A percentile compares a stretch with the other conserved stretches of the same genome.
Conservation (phyloP, 2,329 filamentous ascomycete species). For the Graphiopsis chlorocephala region DNA sequence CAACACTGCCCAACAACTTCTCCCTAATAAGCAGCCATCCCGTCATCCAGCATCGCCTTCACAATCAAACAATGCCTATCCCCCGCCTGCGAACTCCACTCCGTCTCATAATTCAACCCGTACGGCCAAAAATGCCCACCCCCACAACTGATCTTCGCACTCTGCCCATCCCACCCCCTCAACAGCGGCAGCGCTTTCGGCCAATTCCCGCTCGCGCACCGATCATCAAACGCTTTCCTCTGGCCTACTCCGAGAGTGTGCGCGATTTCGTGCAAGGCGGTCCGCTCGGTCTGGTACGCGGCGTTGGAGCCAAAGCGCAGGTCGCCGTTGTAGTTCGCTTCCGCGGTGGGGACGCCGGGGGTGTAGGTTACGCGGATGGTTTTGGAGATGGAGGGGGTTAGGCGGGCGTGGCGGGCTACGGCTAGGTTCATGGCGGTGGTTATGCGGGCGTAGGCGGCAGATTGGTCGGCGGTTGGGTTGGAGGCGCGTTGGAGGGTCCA, state of each 20-base stretch:
- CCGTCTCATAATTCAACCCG: slow-evolving; percentile 20
- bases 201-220: slow-evolving; percentile 16
- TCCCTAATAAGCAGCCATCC: neutral
- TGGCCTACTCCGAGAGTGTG: slow-evolving; percentile 6
- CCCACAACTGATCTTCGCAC: slow-evolving; percentile 15
- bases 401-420: slow-evolving; percentile 13
- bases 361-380: slow-evolving; percentile 19
- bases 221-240: slow-evolving; percentile 6
- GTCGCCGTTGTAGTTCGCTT: slow-evolving; percentile 21
- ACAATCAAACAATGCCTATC: neutral
- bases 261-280: slow-evolving; percentile 18
- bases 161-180: slow-evolving; percentile 15
- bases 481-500: slow-evolving; percentile 47
- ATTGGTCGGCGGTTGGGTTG: slow-evolving; percentile 20
- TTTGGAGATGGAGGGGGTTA: slow-evolving; percentile 15
- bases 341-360: slow-evolving; percentile 16
- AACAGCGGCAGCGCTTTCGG: slow-evolving; percentile 13
- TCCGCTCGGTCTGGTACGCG: slow-evolving; percentile 18
- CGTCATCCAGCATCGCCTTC: neutral
- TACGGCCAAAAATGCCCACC: slow-evolving; percentile 20
- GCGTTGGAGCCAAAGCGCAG: slow-evolving; percentile 20
- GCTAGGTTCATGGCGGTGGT: slow-evolving; percentile 18
- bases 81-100: slow-evolving; percentile 15
- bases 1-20: neutral
- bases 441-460: slow-evolving; percentile 19